These are phyloP conservation scores for Ajuga chamaepitys DNA, from an alignment of 257 asterid genomes.

Conservation along the genomic window DNA sequence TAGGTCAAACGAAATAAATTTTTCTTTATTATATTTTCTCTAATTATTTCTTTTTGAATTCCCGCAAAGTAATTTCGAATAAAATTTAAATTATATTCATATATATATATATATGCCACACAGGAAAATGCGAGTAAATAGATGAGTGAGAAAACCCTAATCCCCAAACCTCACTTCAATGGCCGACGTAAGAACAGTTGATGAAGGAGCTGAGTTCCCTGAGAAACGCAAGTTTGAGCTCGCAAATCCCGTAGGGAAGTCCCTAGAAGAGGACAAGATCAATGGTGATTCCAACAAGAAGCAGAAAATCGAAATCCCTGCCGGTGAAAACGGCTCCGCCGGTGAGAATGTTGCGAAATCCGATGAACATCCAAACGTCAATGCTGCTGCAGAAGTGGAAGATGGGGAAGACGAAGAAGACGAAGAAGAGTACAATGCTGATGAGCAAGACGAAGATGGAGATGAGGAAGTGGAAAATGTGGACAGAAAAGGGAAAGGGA, in stretches of 20 bases:
- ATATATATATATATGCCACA: background rate
- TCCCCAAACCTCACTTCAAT: conserved; percentile 25
- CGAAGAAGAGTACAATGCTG: conserved; percentile 28
- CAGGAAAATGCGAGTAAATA: background rate
- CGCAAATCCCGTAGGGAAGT: background rate
- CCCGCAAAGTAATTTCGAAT: no score
- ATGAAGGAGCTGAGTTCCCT: conserved; percentile 20
- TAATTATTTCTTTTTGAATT: no score
- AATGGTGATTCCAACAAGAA: conserved; percentile 24
- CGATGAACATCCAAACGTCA: background rate
- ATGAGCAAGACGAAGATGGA: conserved; percentile 20
- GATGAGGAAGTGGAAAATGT: conserved; percentile 19
- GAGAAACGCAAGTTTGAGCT: conserved; percentile 33
- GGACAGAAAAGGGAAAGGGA: conserved; percentile 36
- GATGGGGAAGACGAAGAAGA: conserved; percentile 28
- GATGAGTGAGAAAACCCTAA: conserved; percentile 26
- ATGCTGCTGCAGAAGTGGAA: conserved; percentile 13
- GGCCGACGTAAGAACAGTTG: conserved; percentile 32
- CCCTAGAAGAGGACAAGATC: conserved; percentile 10
- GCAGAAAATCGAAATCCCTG: conserved; percentile 23
- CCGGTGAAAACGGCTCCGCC: conserved; percentile 18
- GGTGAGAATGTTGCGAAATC: conserved; percentile 2
- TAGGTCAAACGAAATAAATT: no score
- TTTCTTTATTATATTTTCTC: no score
- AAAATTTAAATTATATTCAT: background rate